Base-by-base conservation (phyloP, 1,284 basidiomycete genomes). In the Cystobasidium sp. region DNA sequence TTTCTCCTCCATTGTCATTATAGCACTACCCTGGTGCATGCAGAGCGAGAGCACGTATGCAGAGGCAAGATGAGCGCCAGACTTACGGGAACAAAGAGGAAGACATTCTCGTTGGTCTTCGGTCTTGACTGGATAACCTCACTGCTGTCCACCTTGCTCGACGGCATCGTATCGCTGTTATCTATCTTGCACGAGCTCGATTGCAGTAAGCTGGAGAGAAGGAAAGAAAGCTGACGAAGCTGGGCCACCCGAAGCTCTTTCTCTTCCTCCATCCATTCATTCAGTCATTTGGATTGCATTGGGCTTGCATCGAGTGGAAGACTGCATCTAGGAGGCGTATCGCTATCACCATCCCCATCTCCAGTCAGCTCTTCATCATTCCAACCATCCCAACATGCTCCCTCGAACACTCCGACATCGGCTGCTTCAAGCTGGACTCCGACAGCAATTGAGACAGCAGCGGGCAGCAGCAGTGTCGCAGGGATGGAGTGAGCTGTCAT, bases 31-130 rank as follows among this genome's bases (percentile, higher is more conserved):
- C 8, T 12, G 37, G 55, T 14, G 6, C 47, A 8, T 41, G 47
- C 49, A 24, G 22, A 55, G 37, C 20, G 20, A 46, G 43, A 20
- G 12, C 18, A 20, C 44, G 2, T 4, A 24, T 49, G n/a, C 12
- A 10, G 8, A 14, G n/a, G 4, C 1, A 22, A 41, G 6, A 22
- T n/a, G 24, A 14, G 2, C 47, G 20, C 16, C 1, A 8, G 14
- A 61, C 69, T 22, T 49, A 73, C 70, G 69, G 96, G 95, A 24
- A 95, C 88, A 84, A 98, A 99, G 77, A 98, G 88, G 83, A 94
- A 97, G 77, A 97, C 91, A 83, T 96, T 96, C 84, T 97, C 94
- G 62, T 72, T 58, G 24, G 76, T 73, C 65, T 59, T 65, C n/a
- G 70, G 70, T 20, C 52, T 56, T 12, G 53, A 18, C 53, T 55